Evolutionary conservation across 2,329 filamentous ascomycete species (phyloP).

Genomic region (Ophiostoma ips): DNA sequence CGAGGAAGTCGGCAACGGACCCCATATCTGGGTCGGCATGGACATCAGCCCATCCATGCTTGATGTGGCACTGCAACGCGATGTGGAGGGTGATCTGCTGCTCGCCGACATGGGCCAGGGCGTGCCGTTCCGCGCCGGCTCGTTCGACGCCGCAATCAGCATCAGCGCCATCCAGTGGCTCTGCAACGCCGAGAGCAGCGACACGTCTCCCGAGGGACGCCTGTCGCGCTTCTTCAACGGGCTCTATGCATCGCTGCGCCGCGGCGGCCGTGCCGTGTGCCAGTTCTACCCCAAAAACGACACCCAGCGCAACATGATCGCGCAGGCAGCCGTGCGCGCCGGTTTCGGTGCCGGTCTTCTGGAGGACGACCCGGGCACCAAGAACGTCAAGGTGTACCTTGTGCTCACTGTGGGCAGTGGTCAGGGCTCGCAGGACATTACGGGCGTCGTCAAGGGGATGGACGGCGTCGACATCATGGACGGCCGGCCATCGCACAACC

Average conservation of each 20-base stretch:
- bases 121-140: slow-evolving; percentile 79
- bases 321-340: slow-evolving; percentile 74
- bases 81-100: slow-evolving; percentile 86
- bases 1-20: slow-evolving; percentile 56
- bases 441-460: slow-evolving; percentile 78
- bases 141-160: slow-evolving; percentile 88
- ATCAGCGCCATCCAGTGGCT: slow-evolving; percentile 98
- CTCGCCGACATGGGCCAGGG: slow-evolving; percentile 93
- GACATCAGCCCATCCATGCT: slow-evolving; percentile 94
- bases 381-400: slow-evolving; percentile 92
- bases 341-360: slow-evolving; percentile 91
- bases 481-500: slow-evolving; percentile 40
- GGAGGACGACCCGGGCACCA: slow-evolving; percentile 91
- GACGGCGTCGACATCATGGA: slow-evolving; percentile 75
- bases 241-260: slow-evolving; percentile 67
- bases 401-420: slow-evolving; percentile 74
- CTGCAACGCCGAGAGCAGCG: slow-evolving; percentile 84
- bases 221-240: slow-evolving; percentile 84
- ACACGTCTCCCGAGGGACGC: slow-evolving; percentile 66
- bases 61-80: slow-evolving; percentile 80
- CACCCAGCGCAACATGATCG: slow-evolving; percentile 82
- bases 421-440: slow-evolving; percentile 60
- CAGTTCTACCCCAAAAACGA: slow-evolving; percentile 99
- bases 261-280: slow-evolving; percentile 82
- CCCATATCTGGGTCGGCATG: slow-evolving; percentile 95